These are phyloP conservation scores for Linnemannia schmuckeri DNA, from an alignment of 192 early-diverging fungal species.

Conservation along the genomic window DNA sequence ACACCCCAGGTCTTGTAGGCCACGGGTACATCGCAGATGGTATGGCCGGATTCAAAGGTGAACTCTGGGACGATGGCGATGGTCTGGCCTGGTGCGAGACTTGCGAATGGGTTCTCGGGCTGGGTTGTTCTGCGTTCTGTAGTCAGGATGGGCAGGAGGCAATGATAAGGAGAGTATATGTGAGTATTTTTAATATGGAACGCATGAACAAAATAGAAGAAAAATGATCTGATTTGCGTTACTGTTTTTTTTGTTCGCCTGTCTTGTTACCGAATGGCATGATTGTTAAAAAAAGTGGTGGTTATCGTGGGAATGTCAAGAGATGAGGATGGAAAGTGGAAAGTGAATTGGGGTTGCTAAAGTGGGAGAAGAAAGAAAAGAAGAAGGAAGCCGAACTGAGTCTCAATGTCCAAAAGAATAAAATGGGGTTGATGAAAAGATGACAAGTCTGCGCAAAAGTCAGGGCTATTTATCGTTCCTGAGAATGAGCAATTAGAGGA, in stretches of 20 bases:
- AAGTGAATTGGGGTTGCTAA: not conserved
- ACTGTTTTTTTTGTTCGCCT: too few species aligned
- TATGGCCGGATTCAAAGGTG: slow-evolving; percentile 83
- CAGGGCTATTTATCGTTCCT: not conserved
- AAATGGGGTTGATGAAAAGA: not conserved
- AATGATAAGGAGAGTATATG: not conserved
- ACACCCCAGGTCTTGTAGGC: slow-evolving; percentile 98
- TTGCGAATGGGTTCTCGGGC: slow-evolving; percentile 68
- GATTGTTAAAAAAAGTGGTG: not conserved
- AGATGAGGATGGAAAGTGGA: not conserved
- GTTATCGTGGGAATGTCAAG: not conserved
- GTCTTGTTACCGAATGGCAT: slow-evolving; percentile 14
- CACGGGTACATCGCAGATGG: slow-evolving; percentile 82
- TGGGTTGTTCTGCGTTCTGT: slow-evolving; percentile 21
- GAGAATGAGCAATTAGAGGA: not conserved
- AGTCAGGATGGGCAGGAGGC: not conserved
- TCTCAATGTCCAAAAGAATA: not conserved
- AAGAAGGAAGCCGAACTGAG: not conserved
- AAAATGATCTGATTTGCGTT: too few species aligned
- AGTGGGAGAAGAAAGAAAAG: not conserved
- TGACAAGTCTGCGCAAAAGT: not conserved
- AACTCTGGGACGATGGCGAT: slow-evolving; percentile 77
- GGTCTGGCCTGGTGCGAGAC: slow-evolving; percentile 74
- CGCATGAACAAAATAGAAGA: not conserved
- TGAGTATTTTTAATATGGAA: not conserved